Base-by-base conservation (phyloP, 2,329 filamentous ascomycete genomes). In the Ceratocystis eucalypticola region DNA sequence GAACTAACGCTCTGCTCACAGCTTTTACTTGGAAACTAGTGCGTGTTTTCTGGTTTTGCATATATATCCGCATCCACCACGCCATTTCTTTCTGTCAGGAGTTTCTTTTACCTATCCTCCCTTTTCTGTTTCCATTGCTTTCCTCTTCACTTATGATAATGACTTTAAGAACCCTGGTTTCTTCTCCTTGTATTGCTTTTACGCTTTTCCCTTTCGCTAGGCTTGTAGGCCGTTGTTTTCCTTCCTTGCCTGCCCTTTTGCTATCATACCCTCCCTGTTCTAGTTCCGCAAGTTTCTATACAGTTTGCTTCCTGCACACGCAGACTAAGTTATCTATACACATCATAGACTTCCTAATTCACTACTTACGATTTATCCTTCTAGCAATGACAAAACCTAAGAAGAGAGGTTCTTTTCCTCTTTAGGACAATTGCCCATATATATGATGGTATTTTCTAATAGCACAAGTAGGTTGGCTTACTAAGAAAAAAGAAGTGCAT, bases 1-100 rank as follows among this genome's bases (percentile, higher is more conserved):
- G 80, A 82, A 70, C 73, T 82, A 50, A 77, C 78, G 67, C 80
- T 80, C 69, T 80, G 77, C 70, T 79, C 79, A 5, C 76, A 78
- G 57, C 76, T 80, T 48, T 73, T 82, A 44, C 74, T 80, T 28
- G 67, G 67, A 30, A 65, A 55, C 33, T 66, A 59, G 41, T 12
- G 20, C 33, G 48, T 20, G 22, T 15, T 44, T 33, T 50, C 33
- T 46, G 41, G 17, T 2, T 41, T 33, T 44, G 25, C 15, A 62
- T 44, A 57, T 61, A 15, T 62, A 53, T 44, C 22, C 25, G 17
- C 50, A 20, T 57, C 5, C 20, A n/a, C 48, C 37, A n/a, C 30
- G 57, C 20, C 28, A 41, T 17, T 20, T 8, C 57, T n/a, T 41
- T 12, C 37, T 12, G 8, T 41, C 37, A 15, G 0, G 37, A 41